Conservation (phyloP, 108 stramenopile genomes). For the Nitzschia putrida region DNA sequence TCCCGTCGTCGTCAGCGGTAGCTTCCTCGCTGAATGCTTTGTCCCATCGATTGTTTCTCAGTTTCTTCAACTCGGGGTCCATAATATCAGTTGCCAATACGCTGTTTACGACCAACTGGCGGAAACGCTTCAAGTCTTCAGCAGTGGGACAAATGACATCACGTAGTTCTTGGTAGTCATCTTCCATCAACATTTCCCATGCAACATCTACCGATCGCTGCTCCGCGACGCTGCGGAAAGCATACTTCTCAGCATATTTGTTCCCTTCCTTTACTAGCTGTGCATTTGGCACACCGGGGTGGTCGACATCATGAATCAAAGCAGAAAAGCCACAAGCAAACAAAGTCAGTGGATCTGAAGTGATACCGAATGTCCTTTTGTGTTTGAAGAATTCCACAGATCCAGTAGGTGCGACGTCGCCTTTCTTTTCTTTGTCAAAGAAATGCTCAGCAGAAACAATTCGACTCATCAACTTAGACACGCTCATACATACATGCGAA, state of each 20-base stretch:
- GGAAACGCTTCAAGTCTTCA: slow-evolving; percentile 1
- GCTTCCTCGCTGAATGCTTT: not conserved
- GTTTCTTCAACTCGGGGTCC: not conserved
- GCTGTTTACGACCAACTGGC: slow-evolving; percentile 8
- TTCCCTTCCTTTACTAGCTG: not conserved
- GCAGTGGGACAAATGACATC: not conserved
- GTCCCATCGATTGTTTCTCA: slow-evolving; percentile 7
- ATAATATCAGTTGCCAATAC: slow-evolving; percentile 16
- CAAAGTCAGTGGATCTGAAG: slow-evolving; percentile 4
- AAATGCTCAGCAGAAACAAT: slow-evolving; percentile 8
- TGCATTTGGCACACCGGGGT: slow-evolving; percentile 5
- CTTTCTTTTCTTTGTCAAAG: not conserved
- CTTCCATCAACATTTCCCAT: slow-evolving; percentile 1
- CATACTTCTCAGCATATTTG: not conserved
- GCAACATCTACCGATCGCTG: slow-evolving; percentile 4
- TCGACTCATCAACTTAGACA: slow-evolving; percentile 25
- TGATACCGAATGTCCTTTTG: not conserved
- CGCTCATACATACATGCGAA: slow-evolving; percentile 16
- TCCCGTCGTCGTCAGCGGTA: not conserved
- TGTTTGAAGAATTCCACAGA: not conserved
- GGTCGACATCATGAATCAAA: slow-evolving; percentile 14
- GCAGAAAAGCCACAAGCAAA: slow-evolving; percentile 21
- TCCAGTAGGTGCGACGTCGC: not conserved
- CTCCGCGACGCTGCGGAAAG: not conserved
- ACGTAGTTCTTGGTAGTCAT: not conserved